Conservation (phyloP, 2,329 filamentous ascomycete species). For the Emydomyces testavorans region DNA sequence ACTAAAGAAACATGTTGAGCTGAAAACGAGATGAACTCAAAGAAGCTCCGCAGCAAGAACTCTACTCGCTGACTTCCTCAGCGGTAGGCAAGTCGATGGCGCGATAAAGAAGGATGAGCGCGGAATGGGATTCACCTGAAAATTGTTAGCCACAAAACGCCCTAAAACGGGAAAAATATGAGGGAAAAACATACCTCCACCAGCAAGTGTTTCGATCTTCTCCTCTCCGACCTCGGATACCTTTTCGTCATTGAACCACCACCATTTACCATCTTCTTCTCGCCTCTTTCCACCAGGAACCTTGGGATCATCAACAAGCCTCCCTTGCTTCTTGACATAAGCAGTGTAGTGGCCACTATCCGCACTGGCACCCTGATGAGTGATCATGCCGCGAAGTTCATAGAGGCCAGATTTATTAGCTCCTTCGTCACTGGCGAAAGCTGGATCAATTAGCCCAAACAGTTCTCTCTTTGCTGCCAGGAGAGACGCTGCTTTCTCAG, state of each 20-base stretch:
- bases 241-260: conserved; percentile 99
- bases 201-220: conserved; percentile 79
- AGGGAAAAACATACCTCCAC: conserved; percentile 53
- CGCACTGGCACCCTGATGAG: conserved; percentile 90
- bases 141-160: no score
- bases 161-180: conserved; percentile 13
- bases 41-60: conserved; percentile 22
- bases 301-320: conserved; percentile 51
- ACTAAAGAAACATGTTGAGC: neutral
- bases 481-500: conserved; percentile 65
- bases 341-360: conserved; percentile 97
- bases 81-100: conserved; percentile 39
- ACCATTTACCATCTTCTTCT: conserved; percentile 90
- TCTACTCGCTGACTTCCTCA: conserved; percentile 26
- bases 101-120: conserved; percentile 41
- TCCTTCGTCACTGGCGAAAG: conserved; percentile 63
- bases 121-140: conserved; percentile 41
- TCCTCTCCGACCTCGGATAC: conserved; percentile 84
- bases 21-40: no score
- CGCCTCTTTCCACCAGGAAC: conserved; percentile 57
- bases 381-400: conserved; percentile 85
- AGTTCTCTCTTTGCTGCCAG: conserved; percentile 79
- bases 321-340: conserved; percentile 83
- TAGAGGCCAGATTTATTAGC: conserved; percentile 92
- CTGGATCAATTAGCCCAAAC: conserved; percentile 60